Base-by-base conservation (phyloP, 2,329 filamentous ascomycete genomes). In the Eurotiales sp. region DNA sequence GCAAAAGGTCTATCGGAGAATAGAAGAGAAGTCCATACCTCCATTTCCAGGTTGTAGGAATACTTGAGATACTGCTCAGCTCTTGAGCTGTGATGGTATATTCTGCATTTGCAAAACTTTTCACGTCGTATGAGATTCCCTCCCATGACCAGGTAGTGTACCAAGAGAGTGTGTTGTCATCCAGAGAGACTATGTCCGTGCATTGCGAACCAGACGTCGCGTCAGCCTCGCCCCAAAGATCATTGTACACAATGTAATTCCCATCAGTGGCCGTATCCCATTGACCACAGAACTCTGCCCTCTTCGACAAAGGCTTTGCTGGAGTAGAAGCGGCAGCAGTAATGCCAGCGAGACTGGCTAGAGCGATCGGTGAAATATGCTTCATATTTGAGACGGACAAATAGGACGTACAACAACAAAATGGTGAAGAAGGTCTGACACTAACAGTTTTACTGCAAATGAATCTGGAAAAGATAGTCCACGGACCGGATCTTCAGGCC, bases 201-300 rank as follows among this genome's bases (percentile, higher is more conserved):
- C 74, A 76, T 60, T 77, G 74, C 34, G 56, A 64, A 51, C 74
- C 74, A 39, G 55, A 59, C 22, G 58, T 54, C 15, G 68, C 71
- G 21, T 68, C 52, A 12, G 54, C 59, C 40, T 66, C 46, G 22
- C 76, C 76, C 77, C 77, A 80, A 56, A 78, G 75, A 64, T 80
- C 74, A 61, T 80, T 77, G 66, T 78, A 80, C 50, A 80, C 58
- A 41, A 69, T 78, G 62, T 75, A 80, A 36, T 63, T 65, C 29
- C 70, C 72, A 0, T 67, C 69, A 1, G 61, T 58, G 12, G 64
- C 50, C 4, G 68, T 65, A 34, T 61, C 73, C 55, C 63, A 77
- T 54, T 72, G 64, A 14, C 65, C 73, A 52, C 75, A 77, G 58
- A 62, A 62, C 47, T 67, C 59, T n/a, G 59, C 53, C n/a, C 63